A percentile compares a stretch with the other conserved stretches of the same genome.
phyloP scores from a whole-genome alignment of 2,329 filamentous ascomycete species.

The Gliomastix tumulicola region DNA sequence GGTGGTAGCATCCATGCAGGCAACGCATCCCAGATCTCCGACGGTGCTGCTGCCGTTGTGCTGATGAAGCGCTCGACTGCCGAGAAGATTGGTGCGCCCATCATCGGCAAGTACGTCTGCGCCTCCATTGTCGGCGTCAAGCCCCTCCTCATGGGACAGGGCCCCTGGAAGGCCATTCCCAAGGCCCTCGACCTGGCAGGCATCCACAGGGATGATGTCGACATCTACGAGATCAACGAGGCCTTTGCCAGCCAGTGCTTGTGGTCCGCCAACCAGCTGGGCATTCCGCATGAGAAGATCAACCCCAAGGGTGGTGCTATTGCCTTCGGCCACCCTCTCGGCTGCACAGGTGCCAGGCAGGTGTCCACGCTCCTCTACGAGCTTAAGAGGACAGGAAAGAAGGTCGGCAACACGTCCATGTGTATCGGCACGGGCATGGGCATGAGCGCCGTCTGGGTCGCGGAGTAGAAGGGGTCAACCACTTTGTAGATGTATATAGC shows the following conservation, averaged over 20 bases:
- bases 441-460: constrained; percentile 94
- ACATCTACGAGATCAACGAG: constrained; percentile 99
- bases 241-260: constrained; percentile 93
- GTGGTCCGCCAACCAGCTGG: constrained; percentile 86
- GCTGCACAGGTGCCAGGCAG: constrained; percentile 90
- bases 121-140: constrained; percentile 83
- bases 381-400: constrained; percentile 74
- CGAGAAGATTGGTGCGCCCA: constrained; percentile 77
- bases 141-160: constrained; percentile 91
- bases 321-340: constrained; percentile 90
- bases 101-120: constrained; percentile 87
- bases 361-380: constrained; percentile 89
- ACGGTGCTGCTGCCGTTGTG: constrained; percentile 90
- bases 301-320: constrained; percentile 97
- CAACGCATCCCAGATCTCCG: constrained; percentile 91
- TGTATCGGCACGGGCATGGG: constrained; percentile 97
- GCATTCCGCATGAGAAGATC: constrained; percentile 76
- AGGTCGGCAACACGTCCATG: constrained; percentile 91
- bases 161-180: constrained; percentile 93
- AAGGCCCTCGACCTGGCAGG: constrained; percentile 84
- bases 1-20: constrained; percentile 92
- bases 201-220: constrained; percentile 81
- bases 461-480: constrained; percentile 53
- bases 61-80: constrained; percentile 93
- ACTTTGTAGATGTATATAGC: background rate